A percentile compares a stretch with the other conserved stretches of the same genome.
phyloP scores from a whole-genome alignment of 2,329 filamentous ascomycete genomes.

The Alternaria sp. region DNA sequence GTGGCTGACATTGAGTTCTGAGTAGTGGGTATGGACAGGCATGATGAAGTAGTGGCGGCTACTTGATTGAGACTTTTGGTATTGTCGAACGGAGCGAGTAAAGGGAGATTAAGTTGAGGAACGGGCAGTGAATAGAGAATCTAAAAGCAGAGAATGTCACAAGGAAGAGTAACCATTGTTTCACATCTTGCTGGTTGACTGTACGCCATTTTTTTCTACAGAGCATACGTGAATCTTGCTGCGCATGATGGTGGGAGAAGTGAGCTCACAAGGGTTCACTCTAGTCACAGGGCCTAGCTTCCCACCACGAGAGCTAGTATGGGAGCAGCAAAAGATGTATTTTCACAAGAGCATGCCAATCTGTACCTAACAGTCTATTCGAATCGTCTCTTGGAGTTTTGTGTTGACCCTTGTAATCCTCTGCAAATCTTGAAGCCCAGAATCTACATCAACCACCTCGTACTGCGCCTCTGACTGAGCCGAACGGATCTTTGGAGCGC shows the following conservation, averaged over 20 bases:
- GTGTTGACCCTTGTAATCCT: neutral
- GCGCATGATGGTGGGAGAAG: neutral
- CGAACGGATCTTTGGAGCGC: neutral
- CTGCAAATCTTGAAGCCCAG: neutral
- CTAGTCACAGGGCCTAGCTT: neutral
- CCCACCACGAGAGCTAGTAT: neutral
- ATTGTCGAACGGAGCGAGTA: neutral
- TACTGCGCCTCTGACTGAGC: neutral
- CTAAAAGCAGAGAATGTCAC: too few species aligned
- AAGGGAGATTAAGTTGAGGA: neutral
- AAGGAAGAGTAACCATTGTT: neutral
- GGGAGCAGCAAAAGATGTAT: neutral
- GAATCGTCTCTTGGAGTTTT: neutral
- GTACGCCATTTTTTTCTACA: neutral
- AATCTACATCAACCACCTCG: neutral
- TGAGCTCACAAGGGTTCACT: neutral
- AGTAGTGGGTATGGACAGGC: neutral
- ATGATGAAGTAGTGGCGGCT: neutral
- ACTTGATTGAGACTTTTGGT: neutral
- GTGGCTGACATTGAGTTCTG: neutral
- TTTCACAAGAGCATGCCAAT: neutral
- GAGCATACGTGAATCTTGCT: neutral
- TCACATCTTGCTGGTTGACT: neutral
- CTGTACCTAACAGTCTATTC: neutral
- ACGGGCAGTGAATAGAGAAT: neutral